Percentiles rank a stretch among this genome's conserved stretches.
phyloP scores from a whole-genome alignment of 1,284 basidiomycete species.

The Melampsora abietis-canadensis region DNA sequence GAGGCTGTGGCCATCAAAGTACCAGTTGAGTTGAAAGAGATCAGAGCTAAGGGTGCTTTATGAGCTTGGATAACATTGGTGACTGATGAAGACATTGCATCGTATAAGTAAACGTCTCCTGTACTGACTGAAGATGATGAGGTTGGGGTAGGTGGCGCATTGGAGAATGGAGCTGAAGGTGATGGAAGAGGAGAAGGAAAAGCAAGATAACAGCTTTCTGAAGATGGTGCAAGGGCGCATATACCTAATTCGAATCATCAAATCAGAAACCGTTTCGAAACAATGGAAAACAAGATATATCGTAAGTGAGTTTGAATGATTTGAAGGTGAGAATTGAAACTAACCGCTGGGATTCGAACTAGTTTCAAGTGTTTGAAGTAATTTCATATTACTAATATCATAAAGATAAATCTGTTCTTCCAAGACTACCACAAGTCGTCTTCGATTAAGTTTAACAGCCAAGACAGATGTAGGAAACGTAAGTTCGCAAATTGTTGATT shows the following conservation, averaged over 20 bases:
- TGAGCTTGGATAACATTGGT: constrained; percentile 96
- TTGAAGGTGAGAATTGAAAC: constrained; percentile 45
- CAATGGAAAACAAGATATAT: neutral
- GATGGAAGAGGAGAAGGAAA: constrained; percentile 92
- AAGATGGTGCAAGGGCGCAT: constrained; percentile 88
- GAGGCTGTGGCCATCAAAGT: constrained; percentile 88
- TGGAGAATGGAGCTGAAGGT: constrained; percentile 60
- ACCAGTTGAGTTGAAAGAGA: constrained; percentile 81
- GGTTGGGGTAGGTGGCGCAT: constrained; percentile 49
- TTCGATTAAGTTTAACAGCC: constrained; percentile 92
- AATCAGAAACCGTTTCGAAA: neutral
- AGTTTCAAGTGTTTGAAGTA: constrained; percentile 95
- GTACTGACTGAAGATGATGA: constrained; percentile 14
- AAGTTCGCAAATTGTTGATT: constrained; percentile 98
- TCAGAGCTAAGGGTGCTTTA: constrained; percentile 83
- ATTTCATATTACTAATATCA: constrained; percentile 96
- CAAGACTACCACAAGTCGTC: constrained; percentile 89
- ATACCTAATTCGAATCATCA: constrained; percentile 63
- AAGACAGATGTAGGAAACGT: constrained; percentile 94
- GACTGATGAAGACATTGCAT: constrained; percentile 82
- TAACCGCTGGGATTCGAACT: constrained; percentile 87
- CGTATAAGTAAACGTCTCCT: constrained; percentile 61
- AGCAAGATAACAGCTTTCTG: constrained; percentile 90
- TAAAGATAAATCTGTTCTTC: constrained; percentile 98
- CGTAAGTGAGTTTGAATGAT: neutral